Evolutionary conservation across 148 eudicot species (phyloP).

Genomic region (Rhododendron henanense): DNA sequence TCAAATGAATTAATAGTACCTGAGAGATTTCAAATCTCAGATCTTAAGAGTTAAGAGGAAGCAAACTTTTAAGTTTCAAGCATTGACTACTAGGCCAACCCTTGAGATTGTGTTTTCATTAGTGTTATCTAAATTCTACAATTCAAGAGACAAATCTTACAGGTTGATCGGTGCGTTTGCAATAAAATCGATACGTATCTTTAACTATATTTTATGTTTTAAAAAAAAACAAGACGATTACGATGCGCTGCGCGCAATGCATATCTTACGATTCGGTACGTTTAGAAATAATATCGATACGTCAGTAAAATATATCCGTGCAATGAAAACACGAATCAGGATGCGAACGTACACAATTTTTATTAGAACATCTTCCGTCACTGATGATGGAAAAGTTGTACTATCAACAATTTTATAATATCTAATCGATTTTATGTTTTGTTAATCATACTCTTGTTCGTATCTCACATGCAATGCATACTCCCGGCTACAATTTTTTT

Average conservation of each 20-base stretch:
- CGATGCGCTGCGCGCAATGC: background rate
- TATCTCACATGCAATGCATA: background rate
- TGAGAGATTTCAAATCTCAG: no score
- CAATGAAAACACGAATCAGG: background rate
- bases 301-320: background rate
- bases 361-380: background rate
- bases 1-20: no score
- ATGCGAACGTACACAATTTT: background rate
- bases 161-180: background rate
- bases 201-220: background rate
- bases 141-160: background rate
- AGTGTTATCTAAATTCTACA: background rate
- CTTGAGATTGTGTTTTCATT: background rate
- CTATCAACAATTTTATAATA: no score
- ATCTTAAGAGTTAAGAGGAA: no score
- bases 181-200: background rate
- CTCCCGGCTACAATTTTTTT: background rate
- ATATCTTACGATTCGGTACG: background rate
- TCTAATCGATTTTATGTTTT: background rate
- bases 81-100: no score
- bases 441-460: no score
- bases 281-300: background rate
- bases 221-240: no score
- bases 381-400: no score
- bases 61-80: no score